Evolutionary conservation across 371 early-diverging fungal genomes (phyloP), one percentile per base, ranked within the genome.

Genomic region (Thermomucor indicae-seudaticae): DNA sequence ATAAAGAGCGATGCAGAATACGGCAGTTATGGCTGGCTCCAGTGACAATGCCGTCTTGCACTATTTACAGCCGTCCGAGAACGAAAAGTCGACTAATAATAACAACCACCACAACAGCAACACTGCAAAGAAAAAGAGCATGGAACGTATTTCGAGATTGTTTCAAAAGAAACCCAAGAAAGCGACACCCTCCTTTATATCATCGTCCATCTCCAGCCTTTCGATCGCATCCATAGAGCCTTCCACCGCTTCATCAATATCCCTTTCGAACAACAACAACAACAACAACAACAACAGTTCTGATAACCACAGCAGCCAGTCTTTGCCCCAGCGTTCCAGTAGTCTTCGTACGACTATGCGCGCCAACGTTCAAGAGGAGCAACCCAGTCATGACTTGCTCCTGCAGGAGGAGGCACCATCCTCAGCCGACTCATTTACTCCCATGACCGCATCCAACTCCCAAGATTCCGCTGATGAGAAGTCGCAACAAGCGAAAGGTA

Each of bases 121-220:
- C 27, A 42, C 53, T 42, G 49, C 47, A n/a, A 58, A 58, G 49
- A 66, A 66, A 32, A 65, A 63, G 37, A 55, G 66, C 11, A 52
- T 69, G 34, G 67, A 66, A 39, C 62, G 73, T 43, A 63, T 73
- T 23, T 73, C 73, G 8, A 55, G 65, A 24, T 43, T 73, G 25
- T 73, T 73, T 51, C 70, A 66, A 42, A 69, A 69, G 40, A 73
- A 68, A 30, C 47, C 62, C 3, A 72, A 73, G 39, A 50, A 59
- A 24, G 61, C 64, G 35, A 49, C 55, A 17, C 43, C 28, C 20
- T 28, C 59, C 16, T 53, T 58, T 19, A 43, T 51, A 5, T 38
- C 55, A 19, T 25, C 52, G 19, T 66, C 66, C 41, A 42, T 55
- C 37, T 67, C 62, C 11, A 39, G 60, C 6, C 22, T 68, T 19